Evolutionary conservation across 345 rosid genomes (phyloP).

Genomic region (Garcia nutans): DNA sequence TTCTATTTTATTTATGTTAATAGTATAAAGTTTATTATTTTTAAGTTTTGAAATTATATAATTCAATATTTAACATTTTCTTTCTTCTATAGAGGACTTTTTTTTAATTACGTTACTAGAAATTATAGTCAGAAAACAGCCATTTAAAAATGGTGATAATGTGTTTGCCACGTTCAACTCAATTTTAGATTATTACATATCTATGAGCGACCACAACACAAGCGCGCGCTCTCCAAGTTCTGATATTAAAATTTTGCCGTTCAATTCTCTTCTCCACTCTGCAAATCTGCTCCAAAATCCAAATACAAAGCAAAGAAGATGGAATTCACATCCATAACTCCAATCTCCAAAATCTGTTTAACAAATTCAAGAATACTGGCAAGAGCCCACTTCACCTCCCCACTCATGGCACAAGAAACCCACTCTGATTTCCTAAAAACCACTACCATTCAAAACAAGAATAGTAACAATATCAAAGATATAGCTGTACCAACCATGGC

Average conservation of each 20-base stretch:
- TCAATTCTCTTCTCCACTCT: background rate
- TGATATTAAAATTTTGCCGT: background rate
- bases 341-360: background rate
- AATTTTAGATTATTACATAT: background rate
- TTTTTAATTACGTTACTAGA: too few species aligned
- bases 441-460: background rate
- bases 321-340: constrained; percentile 9
- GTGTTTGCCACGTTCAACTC: constrained; percentile 14
- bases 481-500: constrained; percentile 58
- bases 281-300: too few species aligned
- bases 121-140: too few species aligned
- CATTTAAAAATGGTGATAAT: too few species aligned
- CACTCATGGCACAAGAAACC: background rate
- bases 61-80: too few species aligned
- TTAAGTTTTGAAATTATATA: too few species aligned
- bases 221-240: background rate
- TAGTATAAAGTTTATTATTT: too few species aligned
- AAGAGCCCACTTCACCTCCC: background rate
- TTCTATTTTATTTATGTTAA: too few species aligned
- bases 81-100: too few species aligned
- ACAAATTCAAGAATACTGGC: constrained; percentile 2
- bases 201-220: background rate
- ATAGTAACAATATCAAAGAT: constrained; percentile 6
- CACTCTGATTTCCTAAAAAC: background rate
- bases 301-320: background rate